Conservation (phyloP, 2,329 filamentous ascomycete species). For the Thielaviopsis populi region DNA sequence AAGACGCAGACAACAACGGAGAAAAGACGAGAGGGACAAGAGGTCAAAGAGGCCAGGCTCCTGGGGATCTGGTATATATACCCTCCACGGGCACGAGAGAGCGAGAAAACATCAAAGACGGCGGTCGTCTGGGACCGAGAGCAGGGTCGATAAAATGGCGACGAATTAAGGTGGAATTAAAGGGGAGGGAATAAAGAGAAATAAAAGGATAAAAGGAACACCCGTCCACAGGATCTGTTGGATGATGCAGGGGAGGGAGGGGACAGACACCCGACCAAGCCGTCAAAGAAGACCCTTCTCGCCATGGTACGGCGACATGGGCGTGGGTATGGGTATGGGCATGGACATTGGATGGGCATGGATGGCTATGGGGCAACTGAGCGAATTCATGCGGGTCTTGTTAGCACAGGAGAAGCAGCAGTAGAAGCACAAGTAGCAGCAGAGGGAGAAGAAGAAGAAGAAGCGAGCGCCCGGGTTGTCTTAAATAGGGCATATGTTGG, state of each 20-base stretch:
- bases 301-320: not conserved
- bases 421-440: too few species aligned
- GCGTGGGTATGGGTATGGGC: too few species aligned
- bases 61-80: not conserved
- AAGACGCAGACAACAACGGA: not conserved
- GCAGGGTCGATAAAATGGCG: not conserved
- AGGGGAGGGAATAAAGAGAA: conserved; percentile 5
- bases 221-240: not conserved
- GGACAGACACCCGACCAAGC: not conserved
- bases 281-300: not conserved
- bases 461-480: not conserved
- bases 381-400: too few species aligned
- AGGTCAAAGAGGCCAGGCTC: not conserved
- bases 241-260: not conserved
- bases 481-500: not conserved
- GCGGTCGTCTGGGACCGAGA: not conserved
- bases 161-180: not conserved
- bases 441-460: too few species aligned
- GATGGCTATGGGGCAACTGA: too few species aligned
- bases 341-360: too few species aligned
- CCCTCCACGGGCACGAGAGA: not conserved
- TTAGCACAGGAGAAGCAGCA: too few species aligned
- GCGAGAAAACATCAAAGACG: not conserved
- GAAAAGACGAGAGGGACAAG: not conserved
- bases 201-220: conserved; percentile 3